Conservation (phyloP, 2,329 filamentous ascomycete species). For the Ceratocystis cacaofunesta region DNA sequence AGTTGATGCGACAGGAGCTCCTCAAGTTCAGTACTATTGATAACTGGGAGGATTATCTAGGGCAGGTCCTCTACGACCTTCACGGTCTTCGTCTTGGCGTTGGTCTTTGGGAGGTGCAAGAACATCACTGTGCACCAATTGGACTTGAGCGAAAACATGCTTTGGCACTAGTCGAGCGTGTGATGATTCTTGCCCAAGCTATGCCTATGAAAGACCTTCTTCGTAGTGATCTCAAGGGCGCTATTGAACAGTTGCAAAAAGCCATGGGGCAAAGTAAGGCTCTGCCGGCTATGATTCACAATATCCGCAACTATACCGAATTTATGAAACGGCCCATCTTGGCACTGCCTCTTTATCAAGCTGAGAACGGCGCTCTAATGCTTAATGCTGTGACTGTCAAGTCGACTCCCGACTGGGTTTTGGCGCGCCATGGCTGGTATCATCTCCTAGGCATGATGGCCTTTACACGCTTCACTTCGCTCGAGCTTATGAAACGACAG, state of each 20-base stretch:
- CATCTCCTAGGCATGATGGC: constrained; percentile 81
- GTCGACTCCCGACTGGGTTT: constrained; percentile 45
- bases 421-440: constrained; percentile 80
- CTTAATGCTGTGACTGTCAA: constrained; percentile 58
- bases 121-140: constrained; percentile 68
- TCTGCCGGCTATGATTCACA: constrained; percentile 69
- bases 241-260: constrained; percentile 86
- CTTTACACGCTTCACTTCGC: constrained; percentile 64
- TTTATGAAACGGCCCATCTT: constrained; percentile 76
- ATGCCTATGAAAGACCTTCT: constrained; percentile 82
- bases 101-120: constrained; percentile 49
- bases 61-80: constrained; percentile 70
- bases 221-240: constrained; percentile 77
- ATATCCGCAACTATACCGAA: constrained; percentile 65
- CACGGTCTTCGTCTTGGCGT: constrained; percentile 66
- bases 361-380: constrained; percentile 62
- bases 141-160: constrained; percentile 68
- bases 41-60: constrained; percentile 74
- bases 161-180: constrained; percentile 65
- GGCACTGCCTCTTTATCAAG: constrained; percentile 62
- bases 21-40: constrained; percentile 60
- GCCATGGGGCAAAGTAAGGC: constrained; percentile 67
- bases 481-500: constrained; percentile 57
- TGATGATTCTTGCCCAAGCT: constrained; percentile 64
- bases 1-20: constrained; percentile 75